Conservation (phyloP, 2,329 filamentous ascomycete genomes). For the Exophiala mesophila region DNA sequence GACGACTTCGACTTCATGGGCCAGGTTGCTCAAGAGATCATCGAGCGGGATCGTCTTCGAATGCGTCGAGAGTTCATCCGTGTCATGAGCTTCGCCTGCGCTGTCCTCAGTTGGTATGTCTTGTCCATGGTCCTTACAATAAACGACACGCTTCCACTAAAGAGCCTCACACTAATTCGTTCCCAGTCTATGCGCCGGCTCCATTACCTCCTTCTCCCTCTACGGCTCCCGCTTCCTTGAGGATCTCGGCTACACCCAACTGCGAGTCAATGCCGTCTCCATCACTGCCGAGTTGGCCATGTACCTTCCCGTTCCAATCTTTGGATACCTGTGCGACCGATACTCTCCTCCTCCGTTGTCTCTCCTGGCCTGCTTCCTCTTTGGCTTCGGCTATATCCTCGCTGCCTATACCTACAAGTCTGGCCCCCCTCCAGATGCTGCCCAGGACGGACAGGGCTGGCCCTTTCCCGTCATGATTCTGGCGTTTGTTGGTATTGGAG, state of each 20-base stretch:
- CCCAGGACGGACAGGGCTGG: slow-evolving; percentile 51
- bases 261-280: slow-evolving; percentile 85
- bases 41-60: slow-evolving; percentile 51
- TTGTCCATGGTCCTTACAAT: no score
- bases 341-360: slow-evolving; percentile 74
- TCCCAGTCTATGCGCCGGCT: slow-evolving; percentile 70
- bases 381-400: slow-evolving; percentile 74
- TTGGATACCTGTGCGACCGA: slow-evolving; percentile 89
- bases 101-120: slow-evolving; percentile 53
- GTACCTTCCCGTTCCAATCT: slow-evolving; percentile 85
- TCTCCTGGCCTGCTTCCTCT: slow-evolving; percentile 65
- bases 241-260: slow-evolving; percentile 78
- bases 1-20: slow-evolving; percentile 49
- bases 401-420: slow-evolving; percentile 73
- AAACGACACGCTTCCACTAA: no score
- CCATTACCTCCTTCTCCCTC: slow-evolving; percentile 87
- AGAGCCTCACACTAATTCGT: no score
- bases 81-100: slow-evolving; percentile 56
- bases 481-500: slow-evolving; percentile 76
- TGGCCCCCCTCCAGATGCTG: slow-evolving; percentile 47
- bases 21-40: slow-evolving; percentile 57
- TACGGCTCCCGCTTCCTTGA: slow-evolving; percentile 89
- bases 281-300: slow-evolving; percentile 82
- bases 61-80: slow-evolving; percentile 51
- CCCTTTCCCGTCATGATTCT: slow-evolving; percentile 79